Evolutionary conservation across 2,329 filamentous ascomycete genomes (phyloP), one percentile per base, ranked within the genome.

Genomic region (Fusarium sp.): DNA sequence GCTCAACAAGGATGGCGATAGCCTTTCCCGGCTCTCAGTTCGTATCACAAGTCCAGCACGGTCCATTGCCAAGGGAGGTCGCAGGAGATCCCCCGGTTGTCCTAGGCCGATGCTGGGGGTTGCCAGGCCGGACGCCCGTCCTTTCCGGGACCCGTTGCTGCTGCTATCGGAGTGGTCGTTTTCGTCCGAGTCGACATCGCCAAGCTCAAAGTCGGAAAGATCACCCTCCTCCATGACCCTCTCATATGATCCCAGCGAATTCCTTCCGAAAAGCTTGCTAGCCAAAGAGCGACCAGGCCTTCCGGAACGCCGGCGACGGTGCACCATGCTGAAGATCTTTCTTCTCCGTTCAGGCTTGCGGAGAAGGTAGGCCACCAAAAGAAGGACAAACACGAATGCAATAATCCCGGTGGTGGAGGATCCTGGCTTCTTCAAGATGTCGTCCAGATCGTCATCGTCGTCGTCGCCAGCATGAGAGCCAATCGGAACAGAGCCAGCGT

Each of bases 11-110:
- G 85, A 88, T 16, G 90, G 88, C 18, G 89, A 87, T 40, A 98
- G 83, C 67, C 94, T 88, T 80, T 98, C 97, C 63, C 95, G 88
- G 80, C 95, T 97, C 80, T 98, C 96, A 0, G 94, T 97, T 75
- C 96, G 87, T 3, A 95, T 90, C 63, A 94, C 91, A 73, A 98
- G 81, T 2, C 95, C 95, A 56, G 90, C 91, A 42, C 95, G 85
- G 74, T 92, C 90, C 79, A 92, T 86, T 6, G 87, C 86, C 63
- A 85, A 87, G 18, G 79, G 76, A 16, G 80, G 78, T 29, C 79
- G 78, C 29, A 82, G 81, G 16, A 83, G 68, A 40, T 86, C 85
- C 40, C 91, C 90, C 56, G 88, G 88, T 38, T 85, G 85, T 7
- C 86, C 85, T 3, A 87, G 80, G 68, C 88, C 89, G 57, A 90